Conservation (phyloP, 148 eudicot genomes). For the Simmondsia chinensis region DNA sequence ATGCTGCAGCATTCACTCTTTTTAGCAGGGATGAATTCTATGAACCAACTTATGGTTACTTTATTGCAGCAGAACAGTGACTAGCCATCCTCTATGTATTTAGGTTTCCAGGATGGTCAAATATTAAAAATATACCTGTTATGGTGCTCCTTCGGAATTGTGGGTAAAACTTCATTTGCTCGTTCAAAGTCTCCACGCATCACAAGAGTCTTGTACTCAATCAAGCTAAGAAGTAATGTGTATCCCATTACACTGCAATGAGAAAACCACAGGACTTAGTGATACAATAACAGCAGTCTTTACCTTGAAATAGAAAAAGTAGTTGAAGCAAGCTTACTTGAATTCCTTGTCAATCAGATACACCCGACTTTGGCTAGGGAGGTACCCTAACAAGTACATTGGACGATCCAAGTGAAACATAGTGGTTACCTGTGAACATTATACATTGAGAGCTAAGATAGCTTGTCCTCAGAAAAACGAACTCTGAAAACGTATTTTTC, state of each 20-base stretch:
- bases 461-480: background rate
- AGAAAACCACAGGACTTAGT: conserved; percentile 6
- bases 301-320: background rate
- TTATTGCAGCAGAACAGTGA: too few relatives aligned
- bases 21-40: too few relatives aligned
- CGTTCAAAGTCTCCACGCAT: conserved; percentile 96
- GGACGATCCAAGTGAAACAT: conserved; percentile 99
- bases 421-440: conserved; percentile 71
- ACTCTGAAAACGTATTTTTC: background rate
- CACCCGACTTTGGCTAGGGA: conserved; percentile 94
- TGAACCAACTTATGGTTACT: too few relatives aligned
- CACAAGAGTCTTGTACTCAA: conserved; percentile 97
- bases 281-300: conserved; percentile 1
- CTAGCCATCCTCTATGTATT: too few relatives aligned
- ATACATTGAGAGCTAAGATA: background rate
- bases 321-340: conserved; percentile 51
- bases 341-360: conserved; percentile 94
- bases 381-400: conserved; percentile 95
- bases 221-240: conserved; percentile 81
- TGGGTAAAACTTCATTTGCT: conserved; percentile 74
- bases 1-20: too few relatives aligned
- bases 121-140: conserved; percentile 54
- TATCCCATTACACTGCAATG: conserved; percentile 81
- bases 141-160: conserved; percentile 96
- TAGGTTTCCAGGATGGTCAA: background rate